These are phyloP conservation scores for Thalassiosira profunda DNA, from an alignment of 108 stramenopile genomes.

Conservation along the genomic window DNA sequence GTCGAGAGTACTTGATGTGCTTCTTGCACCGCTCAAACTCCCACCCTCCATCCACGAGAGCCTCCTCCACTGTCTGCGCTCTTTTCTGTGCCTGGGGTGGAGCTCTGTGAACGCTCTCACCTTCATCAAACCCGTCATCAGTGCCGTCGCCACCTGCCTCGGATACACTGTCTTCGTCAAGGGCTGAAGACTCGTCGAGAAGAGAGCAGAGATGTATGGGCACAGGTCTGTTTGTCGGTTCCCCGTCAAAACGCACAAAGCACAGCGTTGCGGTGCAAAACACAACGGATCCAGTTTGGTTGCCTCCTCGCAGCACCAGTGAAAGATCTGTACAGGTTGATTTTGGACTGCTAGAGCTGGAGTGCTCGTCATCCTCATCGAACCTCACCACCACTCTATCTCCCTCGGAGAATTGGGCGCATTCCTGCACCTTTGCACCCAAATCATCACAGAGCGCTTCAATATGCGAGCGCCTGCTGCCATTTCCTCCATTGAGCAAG, in stretches of 20 bases:
- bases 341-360: too few species aligned
- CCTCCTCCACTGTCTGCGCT: constrained; percentile 2
- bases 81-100: not conserved
- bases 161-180: not conserved
- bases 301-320: not conserved
- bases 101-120: not conserved
- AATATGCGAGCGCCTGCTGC: not conserved
- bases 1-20: constrained; percentile 2
- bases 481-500: not conserved
- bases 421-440: not conserved
- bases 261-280: not conserved
- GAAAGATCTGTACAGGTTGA: too few species aligned
- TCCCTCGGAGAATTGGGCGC: not conserved
- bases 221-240: not conserved
- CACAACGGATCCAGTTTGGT: not conserved
- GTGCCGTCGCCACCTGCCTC: not conserved
- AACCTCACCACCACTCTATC: not conserved
- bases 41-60: constrained; percentile 5
- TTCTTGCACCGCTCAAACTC: not conserved
- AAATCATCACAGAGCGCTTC: not conserved
- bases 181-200: not conserved
- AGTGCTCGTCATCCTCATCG: not conserved
- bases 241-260: constrained; percentile 3
- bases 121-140: not conserved
- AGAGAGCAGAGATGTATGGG: not conserved